phyloP scores from a whole-genome alignment of 108 stramenopile species.

The Cyclotella atomus region DNA sequence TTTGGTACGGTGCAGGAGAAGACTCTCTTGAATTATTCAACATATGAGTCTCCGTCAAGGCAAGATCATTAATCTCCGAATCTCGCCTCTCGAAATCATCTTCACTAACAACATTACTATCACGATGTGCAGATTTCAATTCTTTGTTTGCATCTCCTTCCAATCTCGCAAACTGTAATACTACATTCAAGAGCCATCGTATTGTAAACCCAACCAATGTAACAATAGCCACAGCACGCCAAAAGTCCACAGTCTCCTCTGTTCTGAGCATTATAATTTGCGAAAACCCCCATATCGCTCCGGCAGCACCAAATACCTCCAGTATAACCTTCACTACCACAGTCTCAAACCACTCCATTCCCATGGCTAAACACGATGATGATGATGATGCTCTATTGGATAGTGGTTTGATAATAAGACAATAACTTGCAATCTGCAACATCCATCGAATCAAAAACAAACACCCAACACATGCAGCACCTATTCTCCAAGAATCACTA shows the following conservation, averaged over 20 bases:
- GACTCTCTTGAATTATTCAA: neutral
- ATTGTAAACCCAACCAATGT: constrained; percentile 24
- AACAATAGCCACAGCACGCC: constrained; percentile 21
- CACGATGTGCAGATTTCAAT: too few relatives aligned
- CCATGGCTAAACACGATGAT: neutral
- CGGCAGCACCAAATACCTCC: constrained; percentile 41
- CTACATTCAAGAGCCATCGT: constrained; percentile 29
- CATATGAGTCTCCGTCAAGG: neutral
- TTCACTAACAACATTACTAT: neutral
- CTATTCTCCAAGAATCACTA: constrained; percentile 13
- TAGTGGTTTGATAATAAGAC: neutral
- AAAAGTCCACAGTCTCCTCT: constrained; percentile 13
- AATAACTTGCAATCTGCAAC: constrained; percentile 15
- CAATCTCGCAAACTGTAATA: constrained; percentile 1
- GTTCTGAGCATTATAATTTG: constrained; percentile 32
- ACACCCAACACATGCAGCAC: neutral
- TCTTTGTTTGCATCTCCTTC: too few relatives aligned
- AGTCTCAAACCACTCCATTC: constrained; percentile 20
- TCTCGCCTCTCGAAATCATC: neutral
- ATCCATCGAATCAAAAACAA: constrained; percentile 30
- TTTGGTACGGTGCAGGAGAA: neutral
- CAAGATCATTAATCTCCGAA: neutral
- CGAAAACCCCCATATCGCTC: constrained; percentile 42
- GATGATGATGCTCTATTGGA: neutral
- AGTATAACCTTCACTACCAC: constrained; percentile 29